These are phyloP conservation scores for Camelina laxa DNA, from an alignment of 345 rosid species.

Conservation along the genomic window DNA sequence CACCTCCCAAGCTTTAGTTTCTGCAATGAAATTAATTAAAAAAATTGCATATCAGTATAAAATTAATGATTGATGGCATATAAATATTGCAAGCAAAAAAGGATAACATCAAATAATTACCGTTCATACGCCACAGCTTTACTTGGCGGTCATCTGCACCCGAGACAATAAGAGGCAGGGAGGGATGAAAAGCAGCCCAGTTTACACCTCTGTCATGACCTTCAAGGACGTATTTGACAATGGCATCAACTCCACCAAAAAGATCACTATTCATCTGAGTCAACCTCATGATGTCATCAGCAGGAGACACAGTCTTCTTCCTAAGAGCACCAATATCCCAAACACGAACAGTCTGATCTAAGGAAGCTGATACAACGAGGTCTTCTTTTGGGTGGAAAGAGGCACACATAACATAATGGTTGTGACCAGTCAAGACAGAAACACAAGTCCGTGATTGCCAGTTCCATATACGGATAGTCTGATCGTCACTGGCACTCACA, in stretches of 20 bases:
- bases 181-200: slow-evolving; percentile 95
- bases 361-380: slow-evolving; percentile 90
- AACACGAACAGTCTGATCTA: slow-evolving; percentile 89
- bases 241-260: slow-evolving; percentile 87
- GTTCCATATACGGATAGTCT: slow-evolving; percentile 91
- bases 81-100: neutral
- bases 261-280: slow-evolving; percentile 87
- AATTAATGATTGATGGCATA: neutral
- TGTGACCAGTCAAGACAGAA: slow-evolving; percentile 85
- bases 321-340: slow-evolving; percentile 92
- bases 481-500: slow-evolving; percentile 95
- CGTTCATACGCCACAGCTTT: slow-evolving; percentile 93
- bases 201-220: slow-evolving; percentile 96
- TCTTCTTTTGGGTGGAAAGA: slow-evolving; percentile 91
- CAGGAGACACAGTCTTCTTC: slow-evolving; percentile 84
- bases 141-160: slow-evolving; percentile 98
- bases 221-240: slow-evolving; percentile 88
- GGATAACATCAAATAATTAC: slow-evolving; percentile 42
- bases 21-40: slow-evolving; percentile 51
- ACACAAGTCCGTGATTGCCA: slow-evolving; percentile 95
- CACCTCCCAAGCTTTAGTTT: slow-evolving; percentile 95
- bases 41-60: neutral
- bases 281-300: slow-evolving; percentile 76
- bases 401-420: slow-evolving; percentile 94
- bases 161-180: slow-evolving; percentile 80